Conservation (phyloP, 208 protist genomes). For the Trypanosoma cruzi region DNA sequence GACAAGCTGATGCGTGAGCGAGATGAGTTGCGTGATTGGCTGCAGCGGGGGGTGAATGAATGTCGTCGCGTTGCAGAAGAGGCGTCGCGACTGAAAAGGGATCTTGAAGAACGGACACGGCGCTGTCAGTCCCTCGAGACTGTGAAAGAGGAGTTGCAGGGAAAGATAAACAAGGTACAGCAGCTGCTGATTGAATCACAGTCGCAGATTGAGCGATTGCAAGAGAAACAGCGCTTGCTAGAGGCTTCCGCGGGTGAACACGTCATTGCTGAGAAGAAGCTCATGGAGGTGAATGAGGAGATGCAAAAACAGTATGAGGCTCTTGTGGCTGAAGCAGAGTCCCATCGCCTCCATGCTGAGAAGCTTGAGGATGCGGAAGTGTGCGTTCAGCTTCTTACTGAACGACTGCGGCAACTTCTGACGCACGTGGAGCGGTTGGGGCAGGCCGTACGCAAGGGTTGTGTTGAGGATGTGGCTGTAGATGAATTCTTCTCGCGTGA, state of each 20-base stretch:
- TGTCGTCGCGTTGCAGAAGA: constrained; percentile 41
- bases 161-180: constrained; percentile 15
- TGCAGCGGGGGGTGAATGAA: constrained; percentile 32
- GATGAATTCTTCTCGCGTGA: constrained; percentile 21
- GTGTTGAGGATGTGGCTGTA: constrained; percentile 8
- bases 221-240: constrained; percentile 8
- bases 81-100: constrained; percentile 15
- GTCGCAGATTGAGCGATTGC: neutral
- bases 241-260: constrained; percentile 7
- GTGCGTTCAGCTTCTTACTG: constrained; percentile 19
- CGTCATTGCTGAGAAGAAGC: neutral
- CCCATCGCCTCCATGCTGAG: neutral
- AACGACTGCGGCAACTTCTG: constrained; percentile 17
- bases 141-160: constrained; percentile 2
- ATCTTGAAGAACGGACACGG: constrained; percentile 16
- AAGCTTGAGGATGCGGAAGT: constrained; percentile 14
- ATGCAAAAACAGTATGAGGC: constrained; percentile 21
- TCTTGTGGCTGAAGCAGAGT: constrained; percentile 17
- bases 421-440: constrained; percentile 13
- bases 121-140: constrained; percentile 6
- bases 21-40: constrained; percentile 32
- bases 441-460: constrained; percentile 15
- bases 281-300: constrained; percentile 2
- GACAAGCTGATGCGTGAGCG: constrained; percentile 23
- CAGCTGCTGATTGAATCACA: constrained; percentile 12